Evolutionary conservation across 371 early-diverging fungal species (phyloP), one percentile per base, ranked within the genome.

Genomic region (Mucor piriformis): DNA sequence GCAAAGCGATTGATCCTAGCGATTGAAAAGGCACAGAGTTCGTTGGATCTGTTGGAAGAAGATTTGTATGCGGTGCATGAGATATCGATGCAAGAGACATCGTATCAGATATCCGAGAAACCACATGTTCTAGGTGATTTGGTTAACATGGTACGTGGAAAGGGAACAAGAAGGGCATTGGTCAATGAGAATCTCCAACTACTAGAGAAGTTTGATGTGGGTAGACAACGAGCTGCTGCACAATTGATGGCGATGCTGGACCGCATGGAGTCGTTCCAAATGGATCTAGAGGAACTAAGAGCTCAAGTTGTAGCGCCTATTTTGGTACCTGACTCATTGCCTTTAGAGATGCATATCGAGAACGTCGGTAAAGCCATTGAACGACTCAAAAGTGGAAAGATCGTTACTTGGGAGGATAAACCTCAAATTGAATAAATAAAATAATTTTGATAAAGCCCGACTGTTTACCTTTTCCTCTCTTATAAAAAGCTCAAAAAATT

Each of bases 251-350:
- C 64, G 6, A 72, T 79, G 69, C 40, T 74, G 46, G 70, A 76
- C 54, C 44, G 67, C 20, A 73, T 81, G 74, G 73, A 76, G n/a
- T 54, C 70, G 0, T 73, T 78, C 50, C 81, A 81, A 48, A 70
- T 77, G 68, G 81, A 81, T 61, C 55, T 81, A 20, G 77, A 78
- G 54, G 81, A 81, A 54, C 53, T 81, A 23, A 54, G 81, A 11
- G 40, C 77, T 11, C 81, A 78, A 34, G 77, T 78, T 0, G 69
- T 73, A 2, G 61, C 61, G 3, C 81, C 81, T 2, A 64, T 78
- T 27, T 49, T 78, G 6, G 52, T 69, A 3, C 73, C 76, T 2
- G 74, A 78, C 23, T 46, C 57, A 4, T 53, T 81, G 40, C 75
- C 81, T 1, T 27, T 81, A 8, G 79, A 78, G 44, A 47, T 78